A percentile compares a stretch with the other conserved stretches of the same genome.
Evolutionary conservation across 768 basidiomycete genomes (phyloP).

Genomic region (Termitomyces sp.): DNA sequence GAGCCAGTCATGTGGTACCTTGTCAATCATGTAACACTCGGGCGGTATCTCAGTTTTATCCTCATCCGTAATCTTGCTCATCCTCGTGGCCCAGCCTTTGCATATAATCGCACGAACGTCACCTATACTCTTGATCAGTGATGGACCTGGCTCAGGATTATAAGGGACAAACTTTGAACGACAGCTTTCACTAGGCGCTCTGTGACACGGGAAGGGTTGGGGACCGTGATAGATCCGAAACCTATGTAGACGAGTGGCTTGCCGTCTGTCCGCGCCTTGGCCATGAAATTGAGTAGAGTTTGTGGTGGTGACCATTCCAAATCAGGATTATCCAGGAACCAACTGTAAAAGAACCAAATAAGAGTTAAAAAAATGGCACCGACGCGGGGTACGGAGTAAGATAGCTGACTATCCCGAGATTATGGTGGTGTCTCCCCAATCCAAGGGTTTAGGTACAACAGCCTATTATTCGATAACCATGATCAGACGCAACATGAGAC

Average conservation of each 20-base stretch:
- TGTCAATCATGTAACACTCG: slow-evolving; percentile 52
- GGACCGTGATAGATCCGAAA: slow-evolving; percentile 66
- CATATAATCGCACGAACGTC: slow-evolving; percentile 62
- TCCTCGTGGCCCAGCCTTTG: slow-evolving; percentile 61
- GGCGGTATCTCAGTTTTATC: slow-evolving; percentile 41
- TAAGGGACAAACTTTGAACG: slow-evolving; percentile 38
- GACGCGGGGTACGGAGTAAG: neutral
- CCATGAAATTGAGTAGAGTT: slow-evolving; percentile 47
- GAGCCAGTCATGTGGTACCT: slow-evolving; percentile 64
- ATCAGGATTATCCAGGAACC: slow-evolving; percentile 64
- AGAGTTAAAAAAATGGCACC: neutral
- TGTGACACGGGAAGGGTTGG: slow-evolving; percentile 48
- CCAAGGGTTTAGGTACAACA: slow-evolving; percentile 65
- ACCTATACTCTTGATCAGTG: slow-evolving; percentile 24
- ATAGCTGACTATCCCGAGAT: slow-evolving; percentile 50
- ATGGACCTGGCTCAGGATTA: neutral
- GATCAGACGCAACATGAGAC: neutral
- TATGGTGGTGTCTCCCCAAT: slow-evolving; percentile 55
- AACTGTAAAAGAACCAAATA: slow-evolving; percentile 27
- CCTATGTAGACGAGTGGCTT: slow-evolving; percentile 68
- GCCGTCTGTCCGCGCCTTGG: slow-evolving; percentile 43
- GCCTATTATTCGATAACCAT: slow-evolving; percentile 20
- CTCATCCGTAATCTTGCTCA: slow-evolving; percentile 29
- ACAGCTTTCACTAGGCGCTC: slow-evolving; percentile 54
- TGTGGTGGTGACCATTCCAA: slow-evolving; percentile 48